These are phyloP conservation scores for Penicillium manginii DNA, from an alignment of 495 filamentous ascomycete genomes.

Conservation along the genomic window DNA sequence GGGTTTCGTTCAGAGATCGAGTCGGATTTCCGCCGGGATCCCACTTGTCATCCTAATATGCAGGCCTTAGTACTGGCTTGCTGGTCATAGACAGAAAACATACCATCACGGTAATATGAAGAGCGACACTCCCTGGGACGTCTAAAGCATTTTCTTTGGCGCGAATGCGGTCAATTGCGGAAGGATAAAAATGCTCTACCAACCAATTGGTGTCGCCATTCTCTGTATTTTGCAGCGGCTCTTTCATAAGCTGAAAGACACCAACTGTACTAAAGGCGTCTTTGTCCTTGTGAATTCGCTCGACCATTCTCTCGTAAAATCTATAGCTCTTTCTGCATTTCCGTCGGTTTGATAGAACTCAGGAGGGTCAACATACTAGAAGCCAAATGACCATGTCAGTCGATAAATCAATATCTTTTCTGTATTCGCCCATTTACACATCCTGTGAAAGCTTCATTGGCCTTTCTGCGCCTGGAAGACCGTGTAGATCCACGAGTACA, in stretches of 20 bases:
- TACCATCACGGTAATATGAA: neutral
- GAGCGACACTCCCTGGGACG: neutral
- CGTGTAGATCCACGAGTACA: neutral
- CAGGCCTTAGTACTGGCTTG: neutral
- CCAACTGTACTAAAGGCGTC: neutral
- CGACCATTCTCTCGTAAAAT: neutral
- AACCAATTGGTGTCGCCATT: neutral
- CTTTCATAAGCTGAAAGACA: neutral
- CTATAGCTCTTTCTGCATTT: neutral
- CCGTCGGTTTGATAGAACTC: neutral
- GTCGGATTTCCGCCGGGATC: slow-evolving; percentile 9
- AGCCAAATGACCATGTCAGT: too few relatives aligned
- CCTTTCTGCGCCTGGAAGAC: neutral
- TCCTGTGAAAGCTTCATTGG: neutral
- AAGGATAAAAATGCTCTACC: slow-evolving; percentile 1
- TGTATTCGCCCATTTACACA: neutral
- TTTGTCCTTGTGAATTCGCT: neutral
- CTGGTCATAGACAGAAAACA: neutral
- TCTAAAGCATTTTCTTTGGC: slow-evolving; percentile 1
- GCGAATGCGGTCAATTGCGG: neutral
- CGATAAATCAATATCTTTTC: too few relatives aligned
- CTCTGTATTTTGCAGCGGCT: neutral
- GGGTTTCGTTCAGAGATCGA: neutral
- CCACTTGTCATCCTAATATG: slow-evolving; percentile 1
- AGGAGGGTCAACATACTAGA: neutral